These are phyloP conservation scores for Calonectria pseudoturangicola DNA, from an alignment of 2,329 filamentous ascomycete species.

Conservation along the genomic window DNA sequence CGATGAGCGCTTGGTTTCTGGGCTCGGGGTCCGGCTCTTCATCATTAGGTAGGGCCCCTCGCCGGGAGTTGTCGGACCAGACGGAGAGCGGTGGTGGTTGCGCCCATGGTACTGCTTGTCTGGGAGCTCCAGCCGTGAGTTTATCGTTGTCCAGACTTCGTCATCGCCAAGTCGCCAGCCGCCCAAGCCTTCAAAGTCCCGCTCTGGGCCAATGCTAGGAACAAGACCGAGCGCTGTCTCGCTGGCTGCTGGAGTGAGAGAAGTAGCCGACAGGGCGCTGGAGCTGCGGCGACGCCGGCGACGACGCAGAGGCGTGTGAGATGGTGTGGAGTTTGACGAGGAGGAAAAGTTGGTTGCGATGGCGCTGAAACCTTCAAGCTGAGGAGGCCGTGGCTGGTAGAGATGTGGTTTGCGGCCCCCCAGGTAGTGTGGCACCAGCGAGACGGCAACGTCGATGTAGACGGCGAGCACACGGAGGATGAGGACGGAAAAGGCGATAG, in stretches of 20 bases:
- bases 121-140: conserved; percentile 70
- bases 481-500: conserved; percentile 76
- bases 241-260: conserved; percentile 59
- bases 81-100: conserved; percentile 66
- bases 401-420: conserved; percentile 61
- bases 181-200: conserved; percentile 77
- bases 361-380: conserved; percentile 17
- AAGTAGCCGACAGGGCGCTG: conserved; percentile 58
- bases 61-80: conserved; percentile 62
- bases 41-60: conserved; percentile 67
- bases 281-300: conserved; percentile 60
- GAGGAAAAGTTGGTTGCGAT: conserved; percentile 39
- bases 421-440: conserved; percentile 74
- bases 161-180: conserved; percentile 73
- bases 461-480: conserved; percentile 76
- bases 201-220: conserved; percentile 69
- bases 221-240: conserved; percentile 64
- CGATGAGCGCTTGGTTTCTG: conserved; percentile 54
- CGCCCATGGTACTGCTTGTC: conserved; percentile 62
- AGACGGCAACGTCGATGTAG: conserved; percentile 77
- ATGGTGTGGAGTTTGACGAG: conserved; percentile 47
- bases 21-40: conserved; percentile 62
- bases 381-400: conserved; percentile 48
- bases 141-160: conserved; percentile 71
- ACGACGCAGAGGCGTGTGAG: conserved; percentile 48